Percentiles rank a stretch among this genome's conserved stretches.
phyloP scores from a whole-genome alignment of 352 stramenopile genomes.

The Phytophthora boehmeriae region DNA sequence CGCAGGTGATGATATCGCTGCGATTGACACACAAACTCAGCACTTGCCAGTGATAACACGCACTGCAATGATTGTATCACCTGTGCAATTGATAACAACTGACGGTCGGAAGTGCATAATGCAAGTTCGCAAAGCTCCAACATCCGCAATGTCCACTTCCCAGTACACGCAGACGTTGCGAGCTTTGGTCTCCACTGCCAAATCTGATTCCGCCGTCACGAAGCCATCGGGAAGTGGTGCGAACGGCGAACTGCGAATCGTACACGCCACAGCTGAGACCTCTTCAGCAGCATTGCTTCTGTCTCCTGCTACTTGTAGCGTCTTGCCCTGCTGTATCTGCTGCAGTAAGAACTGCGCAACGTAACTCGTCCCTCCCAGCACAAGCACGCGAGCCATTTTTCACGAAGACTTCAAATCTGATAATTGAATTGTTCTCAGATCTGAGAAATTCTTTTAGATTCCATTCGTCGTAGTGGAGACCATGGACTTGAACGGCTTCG shows the following conservation, averaged over 20 bases:
- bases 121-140: slow-evolving; percentile 34
- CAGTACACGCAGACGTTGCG: slow-evolving; percentile 46
- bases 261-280: slow-evolving; percentile 40
- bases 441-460: too few relatives aligned
- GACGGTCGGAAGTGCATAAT: slow-evolving; percentile 45
- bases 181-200: neutral
- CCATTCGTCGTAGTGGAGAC: too few relatives aligned
- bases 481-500: slow-evolving; percentile 31
- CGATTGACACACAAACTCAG: neutral
- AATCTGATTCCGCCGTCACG: slow-evolving; percentile 9
- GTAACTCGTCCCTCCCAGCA: slow-evolving; percentile 69
- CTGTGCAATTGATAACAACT: slow-evolving; percentile 64
- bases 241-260: slow-evolving; percentile 28
- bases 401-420: slow-evolving; percentile 10
- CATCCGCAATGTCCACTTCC: slow-evolving; percentile 41
- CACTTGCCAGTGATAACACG: too few relatives aligned
- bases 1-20: slow-evolving; percentile 64
- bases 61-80: slow-evolving; percentile 26
- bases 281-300: neutral
- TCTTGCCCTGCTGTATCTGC: slow-evolving; percentile 25
- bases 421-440: slow-evolving; percentile 12
- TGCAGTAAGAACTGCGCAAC: slow-evolving; percentile 68
- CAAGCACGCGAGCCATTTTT: slow-evolving; percentile 48
- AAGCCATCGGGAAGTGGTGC: slow-evolving; percentile 37
- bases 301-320: slow-evolving; percentile 1